Base-by-base conservation (phyloP, 768 basidiomycete species). In the Multifurca ochricompacta region DNA sequence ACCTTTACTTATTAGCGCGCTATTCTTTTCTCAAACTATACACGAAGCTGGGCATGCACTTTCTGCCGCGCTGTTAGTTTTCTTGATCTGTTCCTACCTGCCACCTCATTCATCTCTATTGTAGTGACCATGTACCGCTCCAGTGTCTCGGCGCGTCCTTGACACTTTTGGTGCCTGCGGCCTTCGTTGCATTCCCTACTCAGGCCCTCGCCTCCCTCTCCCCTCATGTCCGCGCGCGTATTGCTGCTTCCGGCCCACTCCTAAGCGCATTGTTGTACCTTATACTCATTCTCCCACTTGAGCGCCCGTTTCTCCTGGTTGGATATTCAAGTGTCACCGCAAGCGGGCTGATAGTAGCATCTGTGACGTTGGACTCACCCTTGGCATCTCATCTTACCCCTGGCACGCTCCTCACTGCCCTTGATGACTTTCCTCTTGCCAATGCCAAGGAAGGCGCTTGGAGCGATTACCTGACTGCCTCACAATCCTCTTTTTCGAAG, bases 11-110 rank as follows among this genome's bases (percentile, higher is more conserved):
- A 60, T 91, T 6, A 30, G 78, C 6, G 76, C 83, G 0, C 73
- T 92, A 14, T 73, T 83, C 42, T 21, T 79, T 8, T 76, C 77
- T 50, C 90, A 91, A 66, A 61, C 83, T n/a, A 65, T 87, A 18
- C 91, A 93, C 60, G 91, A 94, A 69, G 67, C 78, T 0, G 91
- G 91, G 6, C 91, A 94, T 67, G 86, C 83, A 11, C 63, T 91
- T 40, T 72, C 82, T 8, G 91, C 84, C 11, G 85, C 88, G 18
- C 63, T 85, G 87, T 91, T 67, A 64, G 86, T 69, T 19, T 39
- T 19, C 48, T 2, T 16, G 2, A 27, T 48, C 10, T 39, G 13
- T 18, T 10, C 47, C 27, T 25, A n/a, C 5, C 11, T 36, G 21
- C 25, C 1, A 19, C 28, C 35, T 39, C 18, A 21, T 54, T 27